phyloP scores from a whole-genome alignment of 2,329 filamentous ascomycete genomes.

The Lachnellula arida region DNA sequence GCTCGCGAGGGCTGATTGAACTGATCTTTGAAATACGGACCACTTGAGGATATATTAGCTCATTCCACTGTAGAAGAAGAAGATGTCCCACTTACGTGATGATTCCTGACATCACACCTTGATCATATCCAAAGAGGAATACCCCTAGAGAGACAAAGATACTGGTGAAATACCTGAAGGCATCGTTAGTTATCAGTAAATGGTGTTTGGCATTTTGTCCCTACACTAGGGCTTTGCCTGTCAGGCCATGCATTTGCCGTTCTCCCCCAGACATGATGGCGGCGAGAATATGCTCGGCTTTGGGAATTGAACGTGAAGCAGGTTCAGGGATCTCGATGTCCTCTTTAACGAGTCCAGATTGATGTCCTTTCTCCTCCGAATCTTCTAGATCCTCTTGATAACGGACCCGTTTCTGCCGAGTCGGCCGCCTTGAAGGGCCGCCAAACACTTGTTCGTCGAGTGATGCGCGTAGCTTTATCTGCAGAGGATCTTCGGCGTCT shows the following conservation, averaged over 20 bases:
- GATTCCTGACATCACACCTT: conserved; percentile 79
- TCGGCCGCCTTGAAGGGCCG: conserved; percentile 42
- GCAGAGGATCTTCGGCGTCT: conserved; percentile 77
- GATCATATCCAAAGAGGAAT: conserved; percentile 85
- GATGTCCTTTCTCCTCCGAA: conserved; percentile 40
- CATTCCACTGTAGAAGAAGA: neutral
- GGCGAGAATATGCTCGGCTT: conserved; percentile 67
- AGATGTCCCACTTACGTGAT: conserved; percentile 49
- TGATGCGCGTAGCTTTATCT: conserved; percentile 61
- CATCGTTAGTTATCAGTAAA: conserved; percentile 7
- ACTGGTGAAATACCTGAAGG: conserved; percentile 81
- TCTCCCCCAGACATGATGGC: conserved; percentile 81
- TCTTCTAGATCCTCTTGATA: conserved; percentile 47
- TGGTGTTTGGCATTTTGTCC: conserved; percentile 30
- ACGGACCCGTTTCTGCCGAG: conserved; percentile 60
- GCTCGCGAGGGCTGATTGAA: conserved; percentile 84
- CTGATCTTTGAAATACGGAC: conserved; percentile 83
- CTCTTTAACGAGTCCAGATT: conserved; percentile 54
- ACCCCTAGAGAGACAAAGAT: conserved; percentile 84
- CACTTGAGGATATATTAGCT: conserved; percentile 46
- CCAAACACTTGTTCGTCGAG: conserved; percentile 58
- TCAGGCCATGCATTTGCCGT: conserved; percentile 80
- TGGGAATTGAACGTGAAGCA: conserved; percentile 56
- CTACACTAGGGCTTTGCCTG: conserved; percentile 91
- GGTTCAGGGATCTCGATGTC: conserved; percentile 77